A percentile compares a stretch with the other conserved stretches of the same genome.
Evolutionary conservation across 2,329 filamentous ascomycete species (phyloP).

Genomic region (Colletotrichum brevisporum): DNA sequence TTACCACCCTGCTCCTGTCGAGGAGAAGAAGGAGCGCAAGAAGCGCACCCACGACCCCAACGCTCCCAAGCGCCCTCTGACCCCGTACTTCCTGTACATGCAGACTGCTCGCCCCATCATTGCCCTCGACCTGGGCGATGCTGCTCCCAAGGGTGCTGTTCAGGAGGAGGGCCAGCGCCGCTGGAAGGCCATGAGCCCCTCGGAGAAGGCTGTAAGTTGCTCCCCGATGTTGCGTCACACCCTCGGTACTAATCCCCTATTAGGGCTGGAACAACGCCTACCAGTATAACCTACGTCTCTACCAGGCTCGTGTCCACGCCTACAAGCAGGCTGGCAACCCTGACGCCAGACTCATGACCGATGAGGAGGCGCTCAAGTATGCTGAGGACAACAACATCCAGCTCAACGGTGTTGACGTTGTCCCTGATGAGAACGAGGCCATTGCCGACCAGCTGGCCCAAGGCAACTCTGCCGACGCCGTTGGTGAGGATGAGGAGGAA

Average conservation of each 20-base stretch:
- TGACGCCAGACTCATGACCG: conserved; percentile 71
- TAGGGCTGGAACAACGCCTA: conserved; percentile 76
- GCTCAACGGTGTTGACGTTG: conserved; percentile 65
- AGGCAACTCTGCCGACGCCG: conserved; percentile 52
- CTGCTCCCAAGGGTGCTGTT: conserved; percentile 86
- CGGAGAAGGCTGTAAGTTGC: conserved; percentile 74
- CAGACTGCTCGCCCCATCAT: conserved; percentile 89
- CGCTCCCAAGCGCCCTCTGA: conserved; percentile 93
- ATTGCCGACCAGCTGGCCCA: conserved; percentile 72
- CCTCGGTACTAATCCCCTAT: conserved; percentile 22
- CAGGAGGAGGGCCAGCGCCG: conserved; percentile 88
- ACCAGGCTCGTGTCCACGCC: conserved; percentile 75
- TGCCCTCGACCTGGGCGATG: conserved; percentile 80
- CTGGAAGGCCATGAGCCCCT: conserved; percentile 83
- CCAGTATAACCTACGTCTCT: conserved; percentile 76
- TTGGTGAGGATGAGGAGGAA: conserved; percentile 59
- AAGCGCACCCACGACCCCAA: conserved; percentile 91
- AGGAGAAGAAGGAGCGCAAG: conserved; percentile 90
- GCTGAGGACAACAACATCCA: conserved; percentile 71
- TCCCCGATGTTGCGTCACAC: neutral
- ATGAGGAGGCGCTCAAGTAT: conserved; percentile 72
- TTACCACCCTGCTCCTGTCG: conserved; percentile 58
- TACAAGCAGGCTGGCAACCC: conserved; percentile 74
- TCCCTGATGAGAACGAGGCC: conserved; percentile 63
- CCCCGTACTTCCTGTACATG: conserved; percentile 96